Evolutionary conservation across 176 grass and related monocot species (phyloP).

Genomic region (sorghum (Sorghum bicolor)): Sorghum_bicolor_NCBIv3 NC_012870.2:943001-943500

Average conservation of each 20-base stretch:
- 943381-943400: slow-evolving; percentile 82
- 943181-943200: not conserved
- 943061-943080: slow-evolving; percentile 96
- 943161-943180: not conserved
- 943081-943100: slow-evolving; percentile 78
- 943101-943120: slow-evolving; percentile 98
- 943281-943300: slow-evolving; percentile 96
- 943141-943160: slow-evolving; percentile 5
- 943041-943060: slow-evolving; percentile 93
- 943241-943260: slow-evolving; percentile 98
- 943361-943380: slow-evolving; percentile 36
- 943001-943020: slow-evolving; percentile 5
- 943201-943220: not conserved
- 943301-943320: slow-evolving; percentile 31
- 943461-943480: slow-evolving; percentile 88
- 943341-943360: not conserved
- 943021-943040: slow-evolving; percentile 99
- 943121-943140: slow-evolving; percentile 89
- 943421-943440: slow-evolving; percentile 96
- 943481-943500: slow-evolving; percentile 88
- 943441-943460: slow-evolving; percentile 74
- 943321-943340: not conserved
- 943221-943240: slow-evolving; percentile 4
- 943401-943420: slow-evolving; percentile 88
- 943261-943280: slow-evolving; percentile 97